phyloP scores from a whole-genome alignment of 2,329 filamentous ascomycete species.

The Alternaria brassicae region DNA sequence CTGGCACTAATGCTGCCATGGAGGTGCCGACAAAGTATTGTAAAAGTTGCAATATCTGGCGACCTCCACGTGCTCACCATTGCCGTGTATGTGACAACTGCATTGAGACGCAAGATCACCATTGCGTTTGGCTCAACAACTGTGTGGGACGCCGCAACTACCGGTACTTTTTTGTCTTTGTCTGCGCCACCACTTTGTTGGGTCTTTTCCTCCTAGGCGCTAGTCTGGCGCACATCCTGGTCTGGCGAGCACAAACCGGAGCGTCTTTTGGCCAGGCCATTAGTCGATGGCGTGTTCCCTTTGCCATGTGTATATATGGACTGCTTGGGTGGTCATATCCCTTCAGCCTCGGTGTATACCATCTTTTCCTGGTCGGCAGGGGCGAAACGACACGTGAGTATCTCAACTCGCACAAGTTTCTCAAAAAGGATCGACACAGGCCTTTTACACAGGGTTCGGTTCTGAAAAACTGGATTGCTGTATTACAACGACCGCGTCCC shows the following conservation, averaged over 20 bases:
- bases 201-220: constrained; percentile 77
- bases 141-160: constrained; percentile 97
- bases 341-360: constrained; percentile 82
- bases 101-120: constrained; percentile 95
- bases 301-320: constrained; percentile 87
- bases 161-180: constrained; percentile 94
- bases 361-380: constrained; percentile 86
- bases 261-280: constrained; percentile 74
- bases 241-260: constrained; percentile 69
- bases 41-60: constrained; percentile 97
- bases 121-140: constrained; percentile 99
- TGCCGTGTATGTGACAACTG: constrained; percentile 97
- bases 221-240: constrained; percentile 79
- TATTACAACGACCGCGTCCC: constrained; percentile 81
- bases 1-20: constrained; percentile 81
- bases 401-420: constrained; percentile 93
- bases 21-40: constrained; percentile 98
- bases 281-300: constrained; percentile 75
- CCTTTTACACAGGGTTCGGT: constrained; percentile 83
- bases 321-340: constrained; percentile 80
- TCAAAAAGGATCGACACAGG: constrained; percentile 87
- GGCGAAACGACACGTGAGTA: constrained; percentile 97
- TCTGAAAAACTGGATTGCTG: constrained; percentile 79
- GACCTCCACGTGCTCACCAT: constrained; percentile 92
- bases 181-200: constrained; percentile 78